Evolutionary conservation across 768 basidiomycete species (phyloP).

Genomic region (Podaxis rugospora): DNA sequence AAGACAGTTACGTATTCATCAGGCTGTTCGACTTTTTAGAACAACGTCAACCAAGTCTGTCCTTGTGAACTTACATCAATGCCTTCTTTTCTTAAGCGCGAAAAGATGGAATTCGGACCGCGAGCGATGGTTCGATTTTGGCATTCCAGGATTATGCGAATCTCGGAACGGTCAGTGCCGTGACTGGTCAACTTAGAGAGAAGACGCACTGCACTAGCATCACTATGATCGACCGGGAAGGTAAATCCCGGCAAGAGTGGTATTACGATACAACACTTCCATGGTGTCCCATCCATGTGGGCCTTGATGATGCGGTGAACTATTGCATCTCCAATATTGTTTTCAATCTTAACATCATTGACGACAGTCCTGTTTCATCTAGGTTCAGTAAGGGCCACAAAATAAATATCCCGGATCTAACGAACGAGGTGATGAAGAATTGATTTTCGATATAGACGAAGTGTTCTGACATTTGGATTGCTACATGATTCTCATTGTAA

Average conservation of each 20-base stretch:
- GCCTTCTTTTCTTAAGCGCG: conserved; percentile 75
- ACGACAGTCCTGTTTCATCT: conserved; percentile 60
- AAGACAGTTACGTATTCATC: conserved; percentile 91
- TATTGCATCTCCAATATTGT: conserved; percentile 91
- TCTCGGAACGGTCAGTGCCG: conserved; percentile 33
- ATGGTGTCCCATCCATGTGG: conserved; percentile 71
- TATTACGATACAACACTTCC: conserved; percentile 92
- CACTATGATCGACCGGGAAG: conserved; percentile 87
- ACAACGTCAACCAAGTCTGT: conserved; percentile 4
- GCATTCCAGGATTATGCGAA: conserved; percentile 93
- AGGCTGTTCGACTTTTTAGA: conserved; percentile 49
- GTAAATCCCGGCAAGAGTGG: conserved; percentile 93
- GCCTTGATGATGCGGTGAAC: conserved; percentile 89
- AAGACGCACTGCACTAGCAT: conserved; percentile 79
- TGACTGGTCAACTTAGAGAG: background rate
- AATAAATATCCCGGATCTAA: background rate
- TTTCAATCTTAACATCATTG: conserved; percentile 84
- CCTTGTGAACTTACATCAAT: conserved; percentile 64
- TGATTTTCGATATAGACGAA: conserved; percentile 99
- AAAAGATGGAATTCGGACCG: conserved; percentile 90
- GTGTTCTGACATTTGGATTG: conserved; percentile 90
- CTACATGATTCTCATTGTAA: conserved; percentile 32
- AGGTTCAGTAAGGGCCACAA: conserved; percentile 1
- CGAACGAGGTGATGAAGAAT: conserved; percentile 87
- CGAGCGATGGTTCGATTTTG: conserved; percentile 87